phyloP scores from a whole-genome alignment of 805 yeast genomes.

The Lipomyces kockii region DNA sequence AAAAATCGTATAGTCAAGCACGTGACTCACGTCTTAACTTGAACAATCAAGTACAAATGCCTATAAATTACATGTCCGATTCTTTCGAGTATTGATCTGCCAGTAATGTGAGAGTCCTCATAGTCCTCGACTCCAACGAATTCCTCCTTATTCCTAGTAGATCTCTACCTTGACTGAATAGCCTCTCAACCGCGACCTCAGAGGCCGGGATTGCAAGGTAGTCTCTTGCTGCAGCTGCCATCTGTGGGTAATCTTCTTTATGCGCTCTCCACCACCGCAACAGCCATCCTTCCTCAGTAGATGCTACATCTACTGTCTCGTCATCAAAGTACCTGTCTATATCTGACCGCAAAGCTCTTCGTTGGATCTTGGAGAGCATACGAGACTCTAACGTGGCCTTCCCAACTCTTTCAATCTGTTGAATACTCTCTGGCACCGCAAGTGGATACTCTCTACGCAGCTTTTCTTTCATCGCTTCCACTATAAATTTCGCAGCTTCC shows the following conservation, averaged over 20 bases:
- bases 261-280: neutral
- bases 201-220: conserved; percentile 2
- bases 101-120: neutral
- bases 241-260: neutral
- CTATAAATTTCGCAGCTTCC: neutral
- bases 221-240: conserved; percentile 1
- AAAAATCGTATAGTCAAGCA: conserved; percentile 5
- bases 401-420: neutral
- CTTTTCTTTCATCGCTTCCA: conserved; percentile 4
- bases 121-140: conserved; percentile 1
- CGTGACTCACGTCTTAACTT: neutral
- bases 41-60: neutral
- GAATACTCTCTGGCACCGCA: conserved; percentile 6
- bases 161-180: conserved; percentile 3
- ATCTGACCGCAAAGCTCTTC: conserved; percentile 5
- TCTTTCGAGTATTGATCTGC: conserved; percentile 5
- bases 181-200: neutral
- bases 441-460: conserved; percentile 8
- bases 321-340: neutral
- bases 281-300: conserved; percentile 4
- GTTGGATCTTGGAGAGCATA: neutral
- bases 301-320: conserved; percentile 2
- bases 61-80: conserved; percentile 5
- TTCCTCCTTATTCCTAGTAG: neutral
- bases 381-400: neutral